Base-by-base conservation (phyloP, 352 stramenopile species). In the Phytophthora macrochlamydospora region DNA sequence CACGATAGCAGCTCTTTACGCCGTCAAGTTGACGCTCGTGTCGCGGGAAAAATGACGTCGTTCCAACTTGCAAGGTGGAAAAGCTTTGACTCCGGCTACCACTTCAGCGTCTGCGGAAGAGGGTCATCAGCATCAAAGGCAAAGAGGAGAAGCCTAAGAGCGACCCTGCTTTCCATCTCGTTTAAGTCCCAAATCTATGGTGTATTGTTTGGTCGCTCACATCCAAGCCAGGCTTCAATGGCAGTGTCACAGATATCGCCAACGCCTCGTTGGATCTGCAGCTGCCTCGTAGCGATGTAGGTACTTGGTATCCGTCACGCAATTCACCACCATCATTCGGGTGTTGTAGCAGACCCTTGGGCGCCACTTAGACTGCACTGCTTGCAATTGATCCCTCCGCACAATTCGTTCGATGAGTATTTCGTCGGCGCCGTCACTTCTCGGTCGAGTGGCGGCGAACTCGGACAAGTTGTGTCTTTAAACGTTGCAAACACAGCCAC, bases 201-300 rank as follows among this genome's bases (percentile, higher is more conserved):
- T 24, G 18, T 24, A 24, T 24, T 24, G 18, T 40, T 6, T 6
- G 48, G 31, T 51, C 6, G 30, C 42, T 30, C 37, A 35, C 59
- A 77, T 4, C 71, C 62, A 4, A 77, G 69, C 69, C 65, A 81
- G 0, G 45, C 40, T 30, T 81, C 69, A 24, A 73, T 52, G 2
- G 14, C 43, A 0, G 69, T 61, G 9, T 78, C 33, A 37, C 73
- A 76, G 2, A 53, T 8, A 14, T 38, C 24, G 1, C 68, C 69
- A n/a, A 72, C 59, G 7, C 56, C 53, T 11, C 40, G 51, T 13
- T 38, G 29, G 33, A 75, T 75, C 44, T 75, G 70, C 35, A 75
- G 44, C 4, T 52, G 32, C 4, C 57, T 61, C 70, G 72, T 72
- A 1, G 40, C 29, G 7, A 69, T 38, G 29, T n/a, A n/a, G n/a